Evolutionary conservation across 2,329 filamentous ascomycete species (phyloP).

Genomic region (Nigrospora osmanthi): DNA sequence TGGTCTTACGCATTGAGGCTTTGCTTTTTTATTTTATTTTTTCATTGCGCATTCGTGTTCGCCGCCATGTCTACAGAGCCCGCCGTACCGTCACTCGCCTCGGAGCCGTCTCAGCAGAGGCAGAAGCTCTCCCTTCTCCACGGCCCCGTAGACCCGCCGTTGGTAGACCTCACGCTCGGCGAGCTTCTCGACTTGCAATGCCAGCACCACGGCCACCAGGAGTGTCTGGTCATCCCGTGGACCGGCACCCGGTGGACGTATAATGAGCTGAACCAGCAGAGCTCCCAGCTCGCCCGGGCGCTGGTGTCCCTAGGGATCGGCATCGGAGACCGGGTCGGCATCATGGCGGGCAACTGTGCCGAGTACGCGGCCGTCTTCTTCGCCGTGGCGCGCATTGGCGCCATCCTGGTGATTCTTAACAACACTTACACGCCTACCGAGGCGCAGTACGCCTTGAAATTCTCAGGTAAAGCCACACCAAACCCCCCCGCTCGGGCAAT

Average conservation of each 20-base stretch:
- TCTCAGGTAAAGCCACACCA: slow-evolving; percentile 45
- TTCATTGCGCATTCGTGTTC: background rate
- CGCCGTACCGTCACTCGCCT: slow-evolving; percentile 5
- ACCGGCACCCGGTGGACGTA: slow-evolving; percentile 69
- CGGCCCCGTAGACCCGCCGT: slow-evolving; percentile 59
- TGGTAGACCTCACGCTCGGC: slow-evolving; percentile 64
- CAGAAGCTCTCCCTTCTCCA: slow-evolving; percentile 53
- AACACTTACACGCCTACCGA: slow-evolving; percentile 74
- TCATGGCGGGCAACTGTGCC: slow-evolving; percentile 74
- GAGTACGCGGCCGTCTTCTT: slow-evolving; percentile 76
- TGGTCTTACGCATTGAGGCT: background rate
- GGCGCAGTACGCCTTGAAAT: slow-evolving; percentile 61
- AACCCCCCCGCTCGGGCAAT: background rate
- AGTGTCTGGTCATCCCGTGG: slow-evolving; percentile 69
- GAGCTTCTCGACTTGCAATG: slow-evolving; percentile 67
- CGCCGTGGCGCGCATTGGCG: slow-evolving; percentile 58
- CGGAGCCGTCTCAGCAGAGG: slow-evolving; percentile 10
- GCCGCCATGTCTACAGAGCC: slow-evolving; percentile 12
- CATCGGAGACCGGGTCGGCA: slow-evolving; percentile 62
- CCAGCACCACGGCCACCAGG: slow-evolving; percentile 53
- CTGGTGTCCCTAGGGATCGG: slow-evolving; percentile 59
- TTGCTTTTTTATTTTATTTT: no score
- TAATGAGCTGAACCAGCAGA: slow-evolving; percentile 54
- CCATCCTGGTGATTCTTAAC: slow-evolving; percentile 69
- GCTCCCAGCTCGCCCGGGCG: slow-evolving; percentile 54